Percentiles rank a stretch among this genome's conserved stretches.
Evolutionary conservation across 345 rosid species (phyloP).

Genomic region (Luvunga scandens): DNA sequence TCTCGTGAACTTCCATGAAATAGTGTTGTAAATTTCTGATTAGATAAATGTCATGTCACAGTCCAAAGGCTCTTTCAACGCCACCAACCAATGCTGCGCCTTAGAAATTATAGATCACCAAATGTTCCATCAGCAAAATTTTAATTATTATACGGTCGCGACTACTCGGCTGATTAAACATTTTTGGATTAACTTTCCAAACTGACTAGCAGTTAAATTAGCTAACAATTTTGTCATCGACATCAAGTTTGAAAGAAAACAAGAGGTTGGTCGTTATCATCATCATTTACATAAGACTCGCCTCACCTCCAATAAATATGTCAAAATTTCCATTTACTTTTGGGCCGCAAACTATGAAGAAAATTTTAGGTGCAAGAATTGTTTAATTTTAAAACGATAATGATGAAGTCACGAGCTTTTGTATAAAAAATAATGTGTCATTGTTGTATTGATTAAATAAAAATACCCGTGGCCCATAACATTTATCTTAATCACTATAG

Average conservation of each 20-base stretch:
- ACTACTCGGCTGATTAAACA: not conserved
- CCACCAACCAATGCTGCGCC: not conserved
- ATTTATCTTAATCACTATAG: no score
- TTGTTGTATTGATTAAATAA: no score
- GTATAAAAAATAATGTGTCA: no score
- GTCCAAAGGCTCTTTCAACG: not conserved
- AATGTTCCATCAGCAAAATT: not conserved
- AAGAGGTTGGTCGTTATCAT: not conserved
- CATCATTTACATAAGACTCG: not conserved
- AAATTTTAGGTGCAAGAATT: not conserved
- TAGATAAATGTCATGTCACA: not conserved
- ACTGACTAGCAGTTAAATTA: not conserved
- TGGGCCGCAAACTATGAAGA: not conserved
- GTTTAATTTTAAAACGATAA: no score
- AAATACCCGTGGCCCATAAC: no score
- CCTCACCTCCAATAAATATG: not conserved
- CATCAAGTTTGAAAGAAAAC: no score
- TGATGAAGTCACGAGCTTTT: no score
- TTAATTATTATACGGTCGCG: not conserved
- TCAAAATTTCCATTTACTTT: not conserved
- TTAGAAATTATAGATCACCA: not conserved
- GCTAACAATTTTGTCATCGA: not conserved
- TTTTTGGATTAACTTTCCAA: not conserved
- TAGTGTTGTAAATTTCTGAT: not conserved
- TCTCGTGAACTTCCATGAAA: not conserved